Conservation (phyloP, 2,329 filamentous ascomycete genomes). For the Colletotrichum simmondsii region DNA sequence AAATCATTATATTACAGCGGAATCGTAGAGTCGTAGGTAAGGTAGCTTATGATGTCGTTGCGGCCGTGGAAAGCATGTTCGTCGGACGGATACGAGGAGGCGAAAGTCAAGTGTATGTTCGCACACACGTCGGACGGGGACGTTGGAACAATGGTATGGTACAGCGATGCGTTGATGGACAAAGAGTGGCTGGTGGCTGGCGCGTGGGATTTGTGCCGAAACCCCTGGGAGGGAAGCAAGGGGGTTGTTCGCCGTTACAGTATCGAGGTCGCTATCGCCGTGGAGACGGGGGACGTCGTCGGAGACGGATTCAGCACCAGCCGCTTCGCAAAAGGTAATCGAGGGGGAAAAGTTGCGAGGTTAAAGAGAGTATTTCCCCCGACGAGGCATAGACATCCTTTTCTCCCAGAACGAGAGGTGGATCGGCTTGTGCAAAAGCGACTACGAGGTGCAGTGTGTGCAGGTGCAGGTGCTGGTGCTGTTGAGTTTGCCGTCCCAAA, state of each 20-base stretch:
- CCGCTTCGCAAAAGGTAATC: neutral
- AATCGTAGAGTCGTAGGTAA: slow-evolving; percentile 21
- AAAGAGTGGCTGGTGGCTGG: slow-evolving; percentile 25
- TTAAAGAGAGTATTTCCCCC: neutral
- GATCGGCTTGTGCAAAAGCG: neutral
- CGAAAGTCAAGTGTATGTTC: neutral
- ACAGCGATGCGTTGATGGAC: slow-evolving; percentile 1
- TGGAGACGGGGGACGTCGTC: slow-evolving; percentile 15
- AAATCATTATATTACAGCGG: slow-evolving; percentile 33
- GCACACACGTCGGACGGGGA: neutral
- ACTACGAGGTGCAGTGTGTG: neutral
- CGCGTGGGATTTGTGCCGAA: slow-evolving; percentile 29
- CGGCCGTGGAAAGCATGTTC: slow-evolving; percentile 27
- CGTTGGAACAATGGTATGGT: slow-evolving; percentile 15
- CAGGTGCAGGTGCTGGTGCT: neutral
- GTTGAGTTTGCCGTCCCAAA: slow-evolving; percentile 31
- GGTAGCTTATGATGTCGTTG: slow-evolving; percentile 1
- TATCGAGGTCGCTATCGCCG: slow-evolving; percentile 21
- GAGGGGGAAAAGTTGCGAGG: neutral
- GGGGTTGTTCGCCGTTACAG: slow-evolving; percentile 17
- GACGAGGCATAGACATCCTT: slow-evolving; percentile 5
- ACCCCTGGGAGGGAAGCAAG: slow-evolving; percentile 23
- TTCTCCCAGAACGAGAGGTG: neutral
- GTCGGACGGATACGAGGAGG: slow-evolving; percentile 1
- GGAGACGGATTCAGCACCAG: neutral